Evolutionary conservation across 306 rosid species (phyloP).

Genomic region (Rosa persica): DNA sequence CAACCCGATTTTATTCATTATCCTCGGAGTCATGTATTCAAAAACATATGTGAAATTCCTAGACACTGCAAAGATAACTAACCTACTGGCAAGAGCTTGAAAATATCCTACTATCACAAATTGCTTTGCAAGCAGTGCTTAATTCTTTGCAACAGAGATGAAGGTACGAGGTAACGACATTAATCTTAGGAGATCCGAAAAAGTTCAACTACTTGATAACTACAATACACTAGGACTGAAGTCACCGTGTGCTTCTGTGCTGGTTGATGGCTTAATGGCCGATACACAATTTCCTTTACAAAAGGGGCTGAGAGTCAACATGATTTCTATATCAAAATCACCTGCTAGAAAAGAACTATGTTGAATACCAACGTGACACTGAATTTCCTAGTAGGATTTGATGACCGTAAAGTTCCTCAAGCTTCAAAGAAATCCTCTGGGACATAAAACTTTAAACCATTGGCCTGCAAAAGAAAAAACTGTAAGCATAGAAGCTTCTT

Average conservation of each 20-base stretch:
- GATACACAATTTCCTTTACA: not conserved
- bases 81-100: not conserved
- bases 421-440: slow-evolving; percentile 11
- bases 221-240: not conserved
- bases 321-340: not conserved
- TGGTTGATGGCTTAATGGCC: not conserved
- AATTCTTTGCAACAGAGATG: not conserved
- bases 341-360: not conserved
- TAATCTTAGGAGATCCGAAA: not conserved
- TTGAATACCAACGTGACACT: not conserved
- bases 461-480: slow-evolving; percentile 4
- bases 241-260: not conserved
- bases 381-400: not conserved
- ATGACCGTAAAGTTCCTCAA: not conserved
- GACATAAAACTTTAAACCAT: slow-evolving; percentile 9
- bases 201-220: not conserved
- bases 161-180: not conserved
- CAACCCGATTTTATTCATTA: too few relatives aligned
- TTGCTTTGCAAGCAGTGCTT: not conserved
- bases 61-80: too few relatives aligned
- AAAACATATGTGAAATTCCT: too few relatives aligned
- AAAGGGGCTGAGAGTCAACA: not conserved
- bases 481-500: not conserved
- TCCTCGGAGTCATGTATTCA: too few relatives aligned
- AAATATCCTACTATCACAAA: not conserved